phyloP scores from a whole-genome alignment of 2,329 filamentous ascomycete genomes.

The Claviceps paspali region DNA sequence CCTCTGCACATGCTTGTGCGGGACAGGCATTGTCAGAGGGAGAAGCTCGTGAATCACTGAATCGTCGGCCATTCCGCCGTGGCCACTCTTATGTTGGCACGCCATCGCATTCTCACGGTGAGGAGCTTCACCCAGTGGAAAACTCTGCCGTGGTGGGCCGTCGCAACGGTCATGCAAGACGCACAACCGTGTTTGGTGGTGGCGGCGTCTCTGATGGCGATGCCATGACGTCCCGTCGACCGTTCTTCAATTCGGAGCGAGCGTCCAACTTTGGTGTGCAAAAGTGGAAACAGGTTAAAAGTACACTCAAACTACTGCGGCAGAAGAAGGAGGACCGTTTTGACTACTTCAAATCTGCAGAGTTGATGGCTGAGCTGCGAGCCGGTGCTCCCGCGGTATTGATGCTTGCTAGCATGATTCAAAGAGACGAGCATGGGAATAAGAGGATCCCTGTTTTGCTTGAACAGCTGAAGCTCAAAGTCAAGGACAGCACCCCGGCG shows the following conservation, averaged over 20 bases:
- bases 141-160: conserved; percentile 30
- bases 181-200: conserved; percentile 49
- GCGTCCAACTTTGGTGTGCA: conserved; percentile 62
- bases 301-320: conserved; percentile 64
- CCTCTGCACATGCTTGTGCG: conserved; percentile 25
- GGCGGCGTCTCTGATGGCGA: conserved; percentile 51
- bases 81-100: conserved; percentile 43
- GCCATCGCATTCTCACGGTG: conserved; percentile 27
- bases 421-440: conserved; percentile 90
- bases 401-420: conserved; percentile 94
- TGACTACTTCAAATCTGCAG: conserved; percentile 88
- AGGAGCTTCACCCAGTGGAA: conserved; percentile 37
- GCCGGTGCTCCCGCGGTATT: conserved; percentile 86
- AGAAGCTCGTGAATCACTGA: conserved; percentile 49
- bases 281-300: conserved; percentile 88
- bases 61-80: conserved; percentile 35
- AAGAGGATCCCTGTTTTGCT: conserved; percentile 88
- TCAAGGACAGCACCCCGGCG: conserved; percentile 62
- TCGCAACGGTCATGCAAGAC: conserved; percentile 47
- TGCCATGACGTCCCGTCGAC: conserved; percentile 37
- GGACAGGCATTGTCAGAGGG: conserved; percentile 60
- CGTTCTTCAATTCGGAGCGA: conserved; percentile 48
- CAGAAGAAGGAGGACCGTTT: conserved; percentile 77
- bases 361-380: conserved; percentile 86
- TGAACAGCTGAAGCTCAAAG: conserved; percentile 81